A percentile compares a stretch with the other conserved stretches of the same genome.
Evolutionary conservation across 768 basidiomycete genomes (phyloP).

Genomic region (Suillus subluteus): DNA sequence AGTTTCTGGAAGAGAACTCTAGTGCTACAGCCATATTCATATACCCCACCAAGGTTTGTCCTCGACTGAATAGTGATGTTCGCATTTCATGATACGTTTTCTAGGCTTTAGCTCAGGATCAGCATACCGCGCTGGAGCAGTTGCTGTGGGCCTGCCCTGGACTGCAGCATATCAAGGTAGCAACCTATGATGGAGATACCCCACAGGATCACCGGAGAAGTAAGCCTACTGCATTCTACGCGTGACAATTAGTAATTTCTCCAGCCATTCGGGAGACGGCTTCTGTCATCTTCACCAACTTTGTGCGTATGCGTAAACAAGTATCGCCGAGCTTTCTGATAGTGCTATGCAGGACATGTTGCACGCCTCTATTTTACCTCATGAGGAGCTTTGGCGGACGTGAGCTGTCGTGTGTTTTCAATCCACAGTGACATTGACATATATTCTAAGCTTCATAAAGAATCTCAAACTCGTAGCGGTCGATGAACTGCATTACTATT

Average conservation of each 20-base stretch:
- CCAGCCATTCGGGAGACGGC: constrained; percentile 71
- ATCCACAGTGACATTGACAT: constrained; percentile 12
- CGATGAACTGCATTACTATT: constrained; percentile 89
- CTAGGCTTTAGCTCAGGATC: constrained; percentile 89
- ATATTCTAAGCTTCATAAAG: constrained; percentile 62
- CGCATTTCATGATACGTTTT: background rate
- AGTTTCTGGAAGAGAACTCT: constrained; percentile 62
- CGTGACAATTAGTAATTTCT: background rate
- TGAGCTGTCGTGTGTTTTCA: constrained; percentile 26
- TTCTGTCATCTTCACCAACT: constrained; percentile 88
- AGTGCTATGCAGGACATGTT: constrained; percentile 67
- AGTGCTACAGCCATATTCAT: constrained; percentile 77
- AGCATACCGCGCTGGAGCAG: constrained; percentile 70
- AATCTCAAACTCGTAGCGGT: constrained; percentile 78
- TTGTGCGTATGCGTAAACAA: constrained; percentile 49
- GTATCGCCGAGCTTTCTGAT: background rate
- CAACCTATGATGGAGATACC: constrained; percentile 91
- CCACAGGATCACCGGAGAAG: constrained; percentile 67
- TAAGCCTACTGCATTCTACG: constrained; percentile 27
- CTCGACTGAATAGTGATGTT: background rate
- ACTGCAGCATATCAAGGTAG: constrained; percentile 64
- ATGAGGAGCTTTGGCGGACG: constrained; percentile 85
- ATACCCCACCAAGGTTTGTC: constrained; percentile 81
- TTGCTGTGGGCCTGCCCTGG: constrained; percentile 62
- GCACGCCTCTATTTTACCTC: constrained; percentile 82